Evolutionary conservation across 345 rosid genomes (phyloP).

Genomic region (Populus deltoides): DNA sequence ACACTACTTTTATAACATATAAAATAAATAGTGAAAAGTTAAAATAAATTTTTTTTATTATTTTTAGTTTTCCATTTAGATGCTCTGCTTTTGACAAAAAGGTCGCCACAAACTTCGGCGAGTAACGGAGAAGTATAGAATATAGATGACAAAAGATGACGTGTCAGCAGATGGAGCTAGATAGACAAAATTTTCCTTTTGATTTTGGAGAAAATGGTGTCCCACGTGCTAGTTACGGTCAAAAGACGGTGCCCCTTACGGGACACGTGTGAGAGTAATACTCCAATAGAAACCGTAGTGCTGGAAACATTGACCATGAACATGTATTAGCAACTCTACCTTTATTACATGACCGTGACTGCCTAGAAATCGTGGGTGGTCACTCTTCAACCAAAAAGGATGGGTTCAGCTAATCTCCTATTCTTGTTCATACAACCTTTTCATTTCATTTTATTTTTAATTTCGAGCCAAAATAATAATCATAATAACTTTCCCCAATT

Average conservation of each 20-base stretch:
- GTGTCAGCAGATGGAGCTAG: not conserved
- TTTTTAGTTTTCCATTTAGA: too few species aligned
- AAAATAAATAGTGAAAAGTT: too few species aligned
- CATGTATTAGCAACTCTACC: not conserved
- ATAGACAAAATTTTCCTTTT: not conserved
- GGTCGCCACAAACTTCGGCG: not conserved
- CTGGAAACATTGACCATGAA: not conserved
- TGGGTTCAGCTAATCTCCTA: not conserved
- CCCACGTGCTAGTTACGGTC: slow-evolving; percentile 2
- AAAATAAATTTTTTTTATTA: too few species aligned
- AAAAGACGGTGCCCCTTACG: not conserved
- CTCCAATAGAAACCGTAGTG: not conserved
- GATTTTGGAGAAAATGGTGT: not conserved
- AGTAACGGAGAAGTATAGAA: not conserved
- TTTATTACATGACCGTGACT: not conserved
- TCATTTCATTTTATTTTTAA: too few species aligned
- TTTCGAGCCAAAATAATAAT: too few species aligned
- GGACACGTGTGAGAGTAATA: not conserved
- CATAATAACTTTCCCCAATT: not conserved
- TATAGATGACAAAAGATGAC: not conserved
- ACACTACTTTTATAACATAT: too few species aligned
- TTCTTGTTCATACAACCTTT: not conserved
- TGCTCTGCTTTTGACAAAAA: not conserved
- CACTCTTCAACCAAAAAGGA: not conserved
- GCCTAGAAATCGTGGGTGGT: not conserved